These are phyloP conservation scores for Cymbopogon flexuosus DNA, from an alignment of 202 grass and related monocot species.

Conservation along the genomic window DNA sequence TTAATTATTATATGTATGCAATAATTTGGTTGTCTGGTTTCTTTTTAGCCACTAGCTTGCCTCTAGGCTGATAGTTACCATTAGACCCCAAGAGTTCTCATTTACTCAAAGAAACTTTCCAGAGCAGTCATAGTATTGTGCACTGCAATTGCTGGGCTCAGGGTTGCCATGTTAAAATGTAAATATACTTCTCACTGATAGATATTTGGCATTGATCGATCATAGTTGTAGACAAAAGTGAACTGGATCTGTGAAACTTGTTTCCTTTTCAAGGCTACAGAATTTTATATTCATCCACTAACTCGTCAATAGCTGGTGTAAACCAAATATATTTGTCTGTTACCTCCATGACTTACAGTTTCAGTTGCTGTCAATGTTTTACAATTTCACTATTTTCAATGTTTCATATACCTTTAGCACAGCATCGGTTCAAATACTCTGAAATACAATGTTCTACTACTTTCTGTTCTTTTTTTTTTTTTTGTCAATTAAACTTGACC, in stretches of 20 bases:
- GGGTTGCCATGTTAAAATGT: neutral
- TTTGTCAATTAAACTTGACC: constrained; percentile 1
- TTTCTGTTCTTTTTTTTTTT: neutral
- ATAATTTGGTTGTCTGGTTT: neutral
- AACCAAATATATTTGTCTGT: neutral
- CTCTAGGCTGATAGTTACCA: neutral
- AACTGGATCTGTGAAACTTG: neutral
- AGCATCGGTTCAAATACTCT: neutral
- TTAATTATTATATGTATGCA: neutral
- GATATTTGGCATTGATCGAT: neutral
- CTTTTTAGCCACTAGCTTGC: neutral
- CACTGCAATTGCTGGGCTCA: neutral
- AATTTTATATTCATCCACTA: neutral
- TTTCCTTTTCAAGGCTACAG: neutral
- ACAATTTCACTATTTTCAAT: neutral
- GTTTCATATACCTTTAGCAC: neutral
- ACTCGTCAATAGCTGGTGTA: neutral
- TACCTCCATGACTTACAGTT: neutral
- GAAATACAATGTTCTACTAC: neutral
- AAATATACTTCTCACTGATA: neutral
- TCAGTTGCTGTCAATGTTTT: neutral
- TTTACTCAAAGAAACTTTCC: neutral
- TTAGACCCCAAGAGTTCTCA: neutral
- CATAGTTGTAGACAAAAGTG: neutral
- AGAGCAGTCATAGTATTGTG: neutral